Evolutionary conservation across 148 eudicot species (phyloP), one percentile per base, ranked within the genome.

Genomic region (Chenopodium berlandieri): DNA sequence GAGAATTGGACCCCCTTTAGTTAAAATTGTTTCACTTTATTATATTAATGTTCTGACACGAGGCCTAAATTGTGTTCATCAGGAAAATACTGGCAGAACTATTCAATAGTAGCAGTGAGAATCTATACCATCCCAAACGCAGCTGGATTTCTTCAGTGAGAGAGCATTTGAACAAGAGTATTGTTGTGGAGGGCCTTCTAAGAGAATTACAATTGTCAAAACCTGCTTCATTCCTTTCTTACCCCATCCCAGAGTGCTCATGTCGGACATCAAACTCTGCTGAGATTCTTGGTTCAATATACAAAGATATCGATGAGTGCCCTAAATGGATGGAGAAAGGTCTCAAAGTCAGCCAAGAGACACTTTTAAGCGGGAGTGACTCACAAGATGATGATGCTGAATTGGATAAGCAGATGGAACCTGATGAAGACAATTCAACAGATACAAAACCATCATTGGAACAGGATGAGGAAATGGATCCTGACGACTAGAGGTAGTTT

Each of bases 401-500:
- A 78, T 37, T 82, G 32, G 91, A 86, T 69, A 85, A 68, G 65
- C 80, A 87, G 79, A 75, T 76, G 22, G 93, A 93, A 83, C 79
- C 88, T 20, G 93, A 89, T 47, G 90, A 88, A 64, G 86, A 76
- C 48, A 82, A 83, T 80, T 81, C 80, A 44, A 82, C 68, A n/a
- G 79, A 75, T 19, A 78, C 88, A 1, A 83, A 79, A 10, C 84
- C 87, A 1, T 82, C 91, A 4, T n/a, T 71, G 50, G 94, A 92
- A 46, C 88, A 90, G 84, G 98, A 93, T 75, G 97, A 92, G 80
- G 97, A 92, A 87, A 91, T 93, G 98, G 98, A 95, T 76, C 94
- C 97, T 9, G 85, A 92, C 65, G 97, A 93, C 84, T 93, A 90
- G 86, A 73, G 23, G 56, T 30, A 71, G n/a, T 37, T 2, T 44